phyloP scores from a whole-genome alignment of 139 green algal genomes.

The Nannochloris sp. region DNA sequence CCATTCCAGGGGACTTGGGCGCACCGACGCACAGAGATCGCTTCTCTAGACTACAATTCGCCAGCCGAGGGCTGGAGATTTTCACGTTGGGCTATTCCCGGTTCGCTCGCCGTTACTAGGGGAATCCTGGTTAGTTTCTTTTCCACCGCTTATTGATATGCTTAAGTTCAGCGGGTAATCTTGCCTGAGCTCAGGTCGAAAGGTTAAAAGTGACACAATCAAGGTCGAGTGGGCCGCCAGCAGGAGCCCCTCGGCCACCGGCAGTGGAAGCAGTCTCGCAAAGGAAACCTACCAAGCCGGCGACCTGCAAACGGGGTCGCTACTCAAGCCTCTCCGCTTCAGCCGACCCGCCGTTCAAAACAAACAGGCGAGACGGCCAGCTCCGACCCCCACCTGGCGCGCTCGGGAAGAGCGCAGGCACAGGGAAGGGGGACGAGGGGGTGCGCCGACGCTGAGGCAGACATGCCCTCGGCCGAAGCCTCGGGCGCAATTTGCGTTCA shows the following conservation, averaged over 20 bases:
- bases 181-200: conserved; percentile 86
- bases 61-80: conserved; percentile 60
- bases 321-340: conserved; percentile 37
- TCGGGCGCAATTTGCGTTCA: conserved; percentile 87
- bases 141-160: conserved; percentile 94
- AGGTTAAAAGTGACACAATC: conserved; percentile 36
- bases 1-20: conserved; percentile 72
- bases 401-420: too few species aligned
- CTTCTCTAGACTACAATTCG: conserved; percentile 89
- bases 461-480: conserved; percentile 73
- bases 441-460: conserved; percentile 77
- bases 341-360: conserved; percentile 10
- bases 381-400: conserved; percentile 25
- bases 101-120: conserved; percentile 88
- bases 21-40: conserved; percentile 42
- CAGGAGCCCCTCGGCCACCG: conserved; percentile 16
- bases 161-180: conserved; percentile 89
- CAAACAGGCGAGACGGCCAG: conserved; percentile 29
- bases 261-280: conserved; percentile 9
- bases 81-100: conserved; percentile 72
- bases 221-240: conserved; percentile 3
- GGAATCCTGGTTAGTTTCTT: conserved; percentile 93
- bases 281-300: conserved; percentile 37
- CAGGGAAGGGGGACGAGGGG: conserved; percentile 28
- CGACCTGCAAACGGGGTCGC: conserved; percentile 30